These are phyloP conservation scores for Serendipita indica DNA, from an alignment of 768 basidiomycete species.

Conservation along the genomic window DNA sequence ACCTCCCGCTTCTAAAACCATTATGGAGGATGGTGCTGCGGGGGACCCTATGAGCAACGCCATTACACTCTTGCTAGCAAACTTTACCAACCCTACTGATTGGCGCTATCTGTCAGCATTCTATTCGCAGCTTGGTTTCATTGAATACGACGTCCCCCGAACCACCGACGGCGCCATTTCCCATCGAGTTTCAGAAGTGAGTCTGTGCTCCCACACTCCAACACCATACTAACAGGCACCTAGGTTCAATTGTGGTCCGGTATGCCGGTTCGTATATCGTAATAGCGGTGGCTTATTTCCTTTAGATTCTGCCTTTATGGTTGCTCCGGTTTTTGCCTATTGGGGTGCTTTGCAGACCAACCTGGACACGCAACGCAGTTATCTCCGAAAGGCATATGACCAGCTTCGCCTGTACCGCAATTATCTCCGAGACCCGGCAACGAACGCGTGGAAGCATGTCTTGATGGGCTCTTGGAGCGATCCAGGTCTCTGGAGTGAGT, in stretches of 20 bases:
- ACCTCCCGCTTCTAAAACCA: constrained; percentile 9
- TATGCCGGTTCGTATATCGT: background rate
- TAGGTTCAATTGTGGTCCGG: too few relatives aligned
- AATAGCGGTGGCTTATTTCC: background rate
- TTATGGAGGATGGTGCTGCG: constrained; percentile 17
- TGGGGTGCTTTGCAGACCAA: constrained; percentile 17
- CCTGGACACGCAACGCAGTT: constrained; percentile 9
- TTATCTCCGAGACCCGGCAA: constrained; percentile 10
- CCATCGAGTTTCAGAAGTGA: constrained; percentile 18
- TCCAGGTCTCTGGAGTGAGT: constrained; percentile 15
- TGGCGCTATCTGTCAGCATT: background rate
- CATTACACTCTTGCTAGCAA: background rate
- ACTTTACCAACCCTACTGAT: background rate
- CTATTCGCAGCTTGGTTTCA: constrained; percentile 14
- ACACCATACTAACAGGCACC: too few relatives aligned
- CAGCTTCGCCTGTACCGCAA: constrained; percentile 19
- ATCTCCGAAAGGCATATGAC: constrained; percentile 14
- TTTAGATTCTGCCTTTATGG: constrained; percentile 10
- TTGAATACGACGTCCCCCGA: constrained; percentile 14
- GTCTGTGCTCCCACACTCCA: too few relatives aligned
- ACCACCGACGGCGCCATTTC: constrained; percentile 19
- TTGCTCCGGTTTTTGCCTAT: constrained; percentile 19
- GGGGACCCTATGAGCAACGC: constrained; percentile 18
- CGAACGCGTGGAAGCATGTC: constrained; percentile 17
- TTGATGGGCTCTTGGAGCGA: constrained; percentile 14